These are phyloP conservation scores for Lepraria neglecta DNA, from an alignment of 495 filamentous ascomycete genomes.

Conservation along the genomic window DNA sequence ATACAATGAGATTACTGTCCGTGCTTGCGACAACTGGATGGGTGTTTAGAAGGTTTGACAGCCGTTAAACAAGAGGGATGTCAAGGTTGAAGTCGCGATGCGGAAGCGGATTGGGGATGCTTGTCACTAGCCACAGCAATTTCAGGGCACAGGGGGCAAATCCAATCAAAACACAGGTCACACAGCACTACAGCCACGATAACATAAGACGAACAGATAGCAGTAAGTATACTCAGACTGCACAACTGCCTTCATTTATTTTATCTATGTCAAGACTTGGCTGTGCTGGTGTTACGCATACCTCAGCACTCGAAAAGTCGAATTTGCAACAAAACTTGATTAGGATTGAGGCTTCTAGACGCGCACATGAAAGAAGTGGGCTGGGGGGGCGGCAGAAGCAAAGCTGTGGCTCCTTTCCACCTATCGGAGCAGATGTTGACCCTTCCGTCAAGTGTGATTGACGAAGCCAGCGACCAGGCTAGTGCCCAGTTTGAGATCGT, in stretches of 20 bases:
- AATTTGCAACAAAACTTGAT: not conserved
- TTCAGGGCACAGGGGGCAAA: conserved; percentile 11
- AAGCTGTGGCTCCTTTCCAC: not conserved
- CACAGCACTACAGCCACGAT: not conserved
- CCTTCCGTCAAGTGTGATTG: not conserved
- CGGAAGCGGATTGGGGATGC: not conserved
- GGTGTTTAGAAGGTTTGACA: not conserved
- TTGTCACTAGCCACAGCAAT: conserved; percentile 21
- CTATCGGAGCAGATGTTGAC: conserved; percentile 1
- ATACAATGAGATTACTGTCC: not conserved
- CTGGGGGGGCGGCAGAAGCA: not conserved
- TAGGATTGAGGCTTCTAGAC: conserved; percentile 7
- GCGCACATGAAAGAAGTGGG: not conserved
- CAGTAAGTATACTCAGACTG: not conserved
- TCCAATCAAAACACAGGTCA: not conserved
- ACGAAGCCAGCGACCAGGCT: conserved; percentile 2
- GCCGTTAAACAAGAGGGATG: conserved; percentile 15
- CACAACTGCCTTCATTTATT: not conserved
- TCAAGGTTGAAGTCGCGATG: conserved; percentile 17
- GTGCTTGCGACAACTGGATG: not conserved
- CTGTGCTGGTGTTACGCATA: not conserved
- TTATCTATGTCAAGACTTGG: not conserved
- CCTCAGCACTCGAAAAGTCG: not conserved
- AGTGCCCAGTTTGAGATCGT: conserved; percentile 16
- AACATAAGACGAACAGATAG: not conserved